Percentiles rank a stretch among this genome's conserved stretches.
Evolutionary conservation across 2,329 filamentous ascomycete genomes (phyloP).

Genomic region (Drechslerella dactyloides): DNA sequence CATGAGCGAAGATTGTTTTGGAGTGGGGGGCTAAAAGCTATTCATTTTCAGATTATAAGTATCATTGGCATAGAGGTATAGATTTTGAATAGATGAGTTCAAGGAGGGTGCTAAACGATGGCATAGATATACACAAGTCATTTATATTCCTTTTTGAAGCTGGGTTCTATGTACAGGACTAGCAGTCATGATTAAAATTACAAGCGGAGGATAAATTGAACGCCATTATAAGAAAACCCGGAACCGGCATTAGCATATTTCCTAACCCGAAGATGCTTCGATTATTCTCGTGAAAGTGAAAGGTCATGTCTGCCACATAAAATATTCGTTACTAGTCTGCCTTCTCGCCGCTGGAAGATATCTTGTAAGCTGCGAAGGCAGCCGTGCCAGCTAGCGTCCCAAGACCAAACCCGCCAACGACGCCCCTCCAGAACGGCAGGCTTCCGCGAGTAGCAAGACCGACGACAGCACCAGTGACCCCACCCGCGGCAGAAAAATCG

Average conservation of each 20-base stretch:
- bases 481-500: slow-evolving; percentile 64
- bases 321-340: background rate
- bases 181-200: too few relatives aligned
- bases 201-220: too few relatives aligned
- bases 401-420: slow-evolving; percentile 58
- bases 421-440: slow-evolving; percentile 57
- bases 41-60: background rate
- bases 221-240: too few relatives aligned
- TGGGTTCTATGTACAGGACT: too few relatives aligned
- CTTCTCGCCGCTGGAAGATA: background rate
- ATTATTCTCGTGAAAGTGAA: too few relatives aligned
- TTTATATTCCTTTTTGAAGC: too few relatives aligned
- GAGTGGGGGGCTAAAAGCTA: background rate
- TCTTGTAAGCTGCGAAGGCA: slow-evolving; percentile 25
- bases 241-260: too few relatives aligned
- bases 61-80: background rate
- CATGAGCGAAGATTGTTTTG: background rate
- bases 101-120: background rate
- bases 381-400: slow-evolving; percentile 23
- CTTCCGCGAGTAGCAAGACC: slow-evolving; percentile 56
- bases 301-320: background rate
- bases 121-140: background rate
- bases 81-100: background rate
- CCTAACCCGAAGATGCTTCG: too few relatives aligned
- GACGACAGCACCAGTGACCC: slow-evolving; percentile 57